These are phyloP conservation scores for Candida anutae DNA, from an alignment of 1,139 yeast species.

Conservation along the genomic window DNA sequence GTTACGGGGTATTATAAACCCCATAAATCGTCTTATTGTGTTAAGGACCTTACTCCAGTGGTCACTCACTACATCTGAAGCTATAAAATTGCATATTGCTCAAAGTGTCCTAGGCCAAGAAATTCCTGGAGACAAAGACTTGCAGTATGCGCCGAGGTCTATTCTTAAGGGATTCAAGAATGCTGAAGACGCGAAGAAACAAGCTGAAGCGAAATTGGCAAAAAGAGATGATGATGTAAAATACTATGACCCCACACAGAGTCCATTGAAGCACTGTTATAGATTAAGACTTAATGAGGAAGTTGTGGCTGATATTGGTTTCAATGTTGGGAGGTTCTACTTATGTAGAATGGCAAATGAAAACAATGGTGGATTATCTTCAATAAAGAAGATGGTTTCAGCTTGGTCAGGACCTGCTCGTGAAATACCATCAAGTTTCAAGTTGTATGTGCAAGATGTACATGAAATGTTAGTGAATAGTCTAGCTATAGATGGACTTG, in stretches of 20 bases:
- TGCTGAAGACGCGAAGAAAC: slow-evolving; percentile 23
- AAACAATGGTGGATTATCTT: slow-evolving; percentile 31
- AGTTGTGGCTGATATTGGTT: slow-evolving; percentile 41
- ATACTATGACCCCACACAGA: slow-evolving; percentile 36
- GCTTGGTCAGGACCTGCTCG: slow-evolving; percentile 13
- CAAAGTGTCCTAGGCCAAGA: slow-evolving; percentile 28
- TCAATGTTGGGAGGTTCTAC: slow-evolving; percentile 38
- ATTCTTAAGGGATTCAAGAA: slow-evolving; percentile 30
- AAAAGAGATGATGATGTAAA: slow-evolving; percentile 23
- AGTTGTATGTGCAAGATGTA: slow-evolving; percentile 45
- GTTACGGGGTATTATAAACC: slow-evolving; percentile 31
- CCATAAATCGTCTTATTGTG: slow-evolving; percentile 40
- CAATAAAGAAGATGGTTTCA: slow-evolving; percentile 25
- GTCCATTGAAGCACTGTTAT: slow-evolving; percentile 33
- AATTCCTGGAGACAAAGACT: slow-evolving; percentile 38
- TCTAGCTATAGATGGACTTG: slow-evolving; percentile 25
- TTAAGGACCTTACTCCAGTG: slow-evolving; percentile 42
- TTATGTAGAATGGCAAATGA: slow-evolving; percentile 36
- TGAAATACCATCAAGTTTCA: slow-evolving; percentile 30
- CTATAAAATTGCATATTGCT: slow-evolving; percentile 30
- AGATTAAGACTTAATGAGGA: slow-evolving; percentile 31
- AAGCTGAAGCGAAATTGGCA: slow-evolving; percentile 25
- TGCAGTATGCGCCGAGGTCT: slow-evolving; percentile 34
- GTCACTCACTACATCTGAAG: slow-evolving; percentile 39
- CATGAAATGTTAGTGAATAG: slow-evolving; percentile 25